Percentiles rank a stretch among this genome's conserved stretches.
phyloP scores from a whole-genome alignment of 441 rosid genomes.

The Raphanus hybrid region DNA sequence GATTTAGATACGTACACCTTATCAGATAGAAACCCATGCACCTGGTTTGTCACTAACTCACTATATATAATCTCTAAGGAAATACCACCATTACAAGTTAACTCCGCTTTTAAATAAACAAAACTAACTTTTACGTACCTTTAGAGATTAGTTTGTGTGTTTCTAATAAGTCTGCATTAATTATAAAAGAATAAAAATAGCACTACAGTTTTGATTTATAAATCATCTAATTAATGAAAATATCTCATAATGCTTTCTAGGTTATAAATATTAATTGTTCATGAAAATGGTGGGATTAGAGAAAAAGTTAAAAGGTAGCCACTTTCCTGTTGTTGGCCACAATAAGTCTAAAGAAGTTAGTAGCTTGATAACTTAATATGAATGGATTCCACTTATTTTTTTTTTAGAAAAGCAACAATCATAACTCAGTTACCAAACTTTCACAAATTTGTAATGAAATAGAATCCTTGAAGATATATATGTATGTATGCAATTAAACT shows the following conservation, averaged over 20 bases:
- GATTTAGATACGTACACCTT: slow-evolving; percentile 15
- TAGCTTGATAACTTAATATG: slow-evolving; percentile 46
- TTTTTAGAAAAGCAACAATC: slow-evolving; percentile 12
- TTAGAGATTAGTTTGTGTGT: too few species aligned
- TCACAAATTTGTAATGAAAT: slow-evolving; percentile 6
- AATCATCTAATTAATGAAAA: slow-evolving; percentile 26
- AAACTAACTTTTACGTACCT: too few species aligned
- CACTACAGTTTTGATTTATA: neutral
- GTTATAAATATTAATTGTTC: slow-evolving; percentile 17
- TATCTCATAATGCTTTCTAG: slow-evolving; percentile 35
- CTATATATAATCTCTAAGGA: slow-evolving; percentile 35
- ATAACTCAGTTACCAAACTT: slow-evolving; percentile 20
- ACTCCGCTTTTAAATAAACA: neutral
- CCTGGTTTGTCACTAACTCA: slow-evolving; percentile 23
- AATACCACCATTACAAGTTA: slow-evolving; percentile 28
- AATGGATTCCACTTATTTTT: neutral
- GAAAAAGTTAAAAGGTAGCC: slow-evolving; percentile 65
- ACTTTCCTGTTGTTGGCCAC: slow-evolving; percentile 83
- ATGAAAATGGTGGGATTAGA: slow-evolving; percentile 39
- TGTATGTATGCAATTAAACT: neutral
- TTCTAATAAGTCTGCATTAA: too few species aligned
- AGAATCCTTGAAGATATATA: neutral
- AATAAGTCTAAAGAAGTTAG: slow-evolving; percentile 69
- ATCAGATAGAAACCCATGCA: slow-evolving; percentile 13
- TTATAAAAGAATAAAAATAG: too few species aligned